phyloP scores from a whole-genome alignment of 2,329 filamentous ascomycete species.

The Anthostomella pinea region DNA sequence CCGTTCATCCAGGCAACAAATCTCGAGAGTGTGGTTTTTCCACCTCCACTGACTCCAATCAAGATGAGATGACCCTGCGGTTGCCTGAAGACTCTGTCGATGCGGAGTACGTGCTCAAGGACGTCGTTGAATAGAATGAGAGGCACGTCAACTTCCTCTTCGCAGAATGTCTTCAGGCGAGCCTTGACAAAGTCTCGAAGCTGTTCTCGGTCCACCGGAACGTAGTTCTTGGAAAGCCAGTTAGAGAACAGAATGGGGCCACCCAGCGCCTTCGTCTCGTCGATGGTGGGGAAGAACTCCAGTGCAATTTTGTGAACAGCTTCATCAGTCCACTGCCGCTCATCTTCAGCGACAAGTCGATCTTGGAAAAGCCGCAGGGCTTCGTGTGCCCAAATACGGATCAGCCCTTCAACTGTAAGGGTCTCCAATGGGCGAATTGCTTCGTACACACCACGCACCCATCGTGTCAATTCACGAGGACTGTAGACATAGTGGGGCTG shows the following conservation, averaged over 20 bases:
- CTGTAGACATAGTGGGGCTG: constrained; percentile 99
- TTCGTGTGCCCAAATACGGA: constrained; percentile 98
- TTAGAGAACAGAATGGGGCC: constrained; percentile 98
- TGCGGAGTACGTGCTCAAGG: constrained; percentile 93
- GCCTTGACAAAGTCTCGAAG: constrained; percentile 97
- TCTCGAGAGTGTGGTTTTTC: constrained; percentile 95
- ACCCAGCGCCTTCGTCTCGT: constrained; percentile 82
- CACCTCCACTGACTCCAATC: constrained; percentile 96
- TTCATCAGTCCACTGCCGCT: constrained; percentile 92
- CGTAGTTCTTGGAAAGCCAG: constrained; percentile 98
- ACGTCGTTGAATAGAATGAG: constrained; percentile 99
- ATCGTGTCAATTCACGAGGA: constrained; percentile 94
- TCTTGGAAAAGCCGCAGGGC: constrained; percentile 95
- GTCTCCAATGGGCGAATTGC: constrained; percentile 89
- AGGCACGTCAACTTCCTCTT: constrained; percentile 98
- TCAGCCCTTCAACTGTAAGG: constrained; percentile 82
- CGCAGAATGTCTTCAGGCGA: constrained; percentile 94
- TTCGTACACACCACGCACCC: constrained; percentile 97
- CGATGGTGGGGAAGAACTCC: constrained; percentile 92
- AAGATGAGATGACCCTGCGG: constrained; percentile 97
- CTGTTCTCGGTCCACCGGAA: constrained; percentile 92
- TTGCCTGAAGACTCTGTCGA: constrained; percentile 97
- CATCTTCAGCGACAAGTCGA: constrained; percentile 89
- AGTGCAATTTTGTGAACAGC: constrained; percentile 81
- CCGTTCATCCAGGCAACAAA: constrained; percentile 99